These are phyloP conservation scores for Fusarium goolgardi DNA, from an alignment of 2,329 filamentous ascomycete species.

Conservation along the genomic window DNA sequence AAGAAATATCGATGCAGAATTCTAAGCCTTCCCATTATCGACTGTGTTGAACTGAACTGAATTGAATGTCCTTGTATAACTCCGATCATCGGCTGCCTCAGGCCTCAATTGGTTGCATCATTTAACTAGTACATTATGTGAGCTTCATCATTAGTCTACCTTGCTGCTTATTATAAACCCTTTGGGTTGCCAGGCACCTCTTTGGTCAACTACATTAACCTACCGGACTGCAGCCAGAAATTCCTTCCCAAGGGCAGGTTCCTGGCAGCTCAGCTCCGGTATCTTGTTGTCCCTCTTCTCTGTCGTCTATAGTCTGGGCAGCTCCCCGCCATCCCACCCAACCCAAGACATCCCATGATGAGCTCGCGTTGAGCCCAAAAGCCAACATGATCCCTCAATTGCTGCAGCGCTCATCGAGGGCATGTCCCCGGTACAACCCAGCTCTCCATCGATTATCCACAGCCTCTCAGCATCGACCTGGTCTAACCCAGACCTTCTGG, in stretches of 20 bases:
- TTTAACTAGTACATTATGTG: constrained; percentile 38
- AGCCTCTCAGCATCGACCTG: constrained; percentile 47
- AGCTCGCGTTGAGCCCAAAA: constrained; percentile 42
- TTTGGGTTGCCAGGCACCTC: constrained; percentile 7
- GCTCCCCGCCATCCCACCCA: constrained; percentile 43
- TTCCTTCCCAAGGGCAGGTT: neutral
- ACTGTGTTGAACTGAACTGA: neutral
- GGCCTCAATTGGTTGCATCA: constrained; percentile 48
- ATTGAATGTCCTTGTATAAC: neutral
- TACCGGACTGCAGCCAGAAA: constrained; percentile 28
- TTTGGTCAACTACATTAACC: constrained; percentile 11
- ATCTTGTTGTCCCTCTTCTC: constrained; percentile 33
- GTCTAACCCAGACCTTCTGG: constrained; percentile 48
- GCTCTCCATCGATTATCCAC: constrained; percentile 45
- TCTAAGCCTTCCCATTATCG: neutral
- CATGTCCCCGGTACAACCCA: constrained; percentile 49
- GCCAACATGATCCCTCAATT: constrained; percentile 54
- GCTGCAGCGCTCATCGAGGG: constrained; percentile 49
- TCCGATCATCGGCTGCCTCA: constrained; percentile 47
- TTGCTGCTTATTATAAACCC: constrained; percentile 23
- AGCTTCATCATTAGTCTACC: constrained; percentile 21
- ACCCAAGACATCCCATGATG: constrained; percentile 44
- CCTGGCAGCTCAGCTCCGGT: constrained; percentile 34
- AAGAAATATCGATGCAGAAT: neutral
- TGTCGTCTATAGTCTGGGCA: constrained; percentile 12